These are phyloP conservation scores for Chlamydomonas schloesseri DNA, from an alignment of 139 green algal genomes.

Conservation along the genomic window DNA sequence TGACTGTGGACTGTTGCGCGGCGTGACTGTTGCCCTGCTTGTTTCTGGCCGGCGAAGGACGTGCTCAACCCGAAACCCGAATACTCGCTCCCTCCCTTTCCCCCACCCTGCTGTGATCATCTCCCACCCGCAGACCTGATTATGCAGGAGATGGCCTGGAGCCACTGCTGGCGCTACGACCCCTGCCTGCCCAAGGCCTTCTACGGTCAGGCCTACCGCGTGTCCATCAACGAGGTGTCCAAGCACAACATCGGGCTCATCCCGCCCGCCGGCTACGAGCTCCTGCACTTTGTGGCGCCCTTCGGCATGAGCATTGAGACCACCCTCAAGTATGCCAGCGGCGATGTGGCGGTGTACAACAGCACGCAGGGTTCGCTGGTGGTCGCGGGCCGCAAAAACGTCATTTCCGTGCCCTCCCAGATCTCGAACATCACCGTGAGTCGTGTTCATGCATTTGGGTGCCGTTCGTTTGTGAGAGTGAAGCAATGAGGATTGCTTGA, in stretches of 20 bases:
- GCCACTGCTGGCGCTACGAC: background rate
- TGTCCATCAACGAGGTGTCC: background rate
- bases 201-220: conserved; percentile 11
- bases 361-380: background rate
- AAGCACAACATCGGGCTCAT: background rate
- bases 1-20: too few relatives aligned
- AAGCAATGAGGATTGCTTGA: too few relatives aligned
- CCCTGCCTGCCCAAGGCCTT: background rate
- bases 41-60: too few relatives aligned
- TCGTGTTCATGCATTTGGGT: too few relatives aligned
- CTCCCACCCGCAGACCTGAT: conserved; percentile 9
- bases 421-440: background rate
- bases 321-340: too few relatives aligned
- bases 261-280: background rate
- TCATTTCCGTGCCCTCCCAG: background rate
- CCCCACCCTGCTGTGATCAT: too few relatives aligned
- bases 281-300: background rate
- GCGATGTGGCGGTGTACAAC: background rate
- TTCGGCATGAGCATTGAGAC: conserved; percentile 21
- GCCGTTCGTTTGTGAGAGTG: too few relatives aligned
- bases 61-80: too few relatives aligned
- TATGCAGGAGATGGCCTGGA: background rate
- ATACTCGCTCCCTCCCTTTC: too few relatives aligned
- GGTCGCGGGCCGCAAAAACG: background rate
- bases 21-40: too few relatives aligned